These are phyloP conservation scores for Ustilago cynodontis DNA, from an alignment of 1,284 basidiomycete genomes.

Conservation along the genomic window DNA sequence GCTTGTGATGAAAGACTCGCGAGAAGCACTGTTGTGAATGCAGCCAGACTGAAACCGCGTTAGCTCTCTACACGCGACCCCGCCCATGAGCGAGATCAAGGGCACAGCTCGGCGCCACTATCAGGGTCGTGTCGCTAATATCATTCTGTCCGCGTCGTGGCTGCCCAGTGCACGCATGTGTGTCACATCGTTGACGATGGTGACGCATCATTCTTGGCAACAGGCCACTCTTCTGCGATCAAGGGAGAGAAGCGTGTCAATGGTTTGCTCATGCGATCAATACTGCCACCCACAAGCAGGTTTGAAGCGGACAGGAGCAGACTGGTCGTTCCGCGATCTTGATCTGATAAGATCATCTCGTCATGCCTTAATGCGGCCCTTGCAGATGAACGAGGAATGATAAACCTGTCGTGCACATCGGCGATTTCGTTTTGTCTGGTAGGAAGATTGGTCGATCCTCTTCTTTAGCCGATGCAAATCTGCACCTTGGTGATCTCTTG, in stretches of 20 bases:
- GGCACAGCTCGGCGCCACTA: too few species aligned
- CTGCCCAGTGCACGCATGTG: not conserved
- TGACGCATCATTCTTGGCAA: not conserved
- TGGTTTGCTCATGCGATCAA: too few species aligned
- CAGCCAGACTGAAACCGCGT: not conserved
- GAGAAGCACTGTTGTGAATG: not conserved
- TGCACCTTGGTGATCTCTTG: not conserved
- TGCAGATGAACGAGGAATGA: slow-evolving; percentile 2
- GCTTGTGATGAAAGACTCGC: not conserved
- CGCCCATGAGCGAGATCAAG: too few species aligned
- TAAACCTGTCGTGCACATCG: not conserved
- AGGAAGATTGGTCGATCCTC: slow-evolving; percentile 5
- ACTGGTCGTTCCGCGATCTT: not conserved
- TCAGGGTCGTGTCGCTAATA: not conserved
- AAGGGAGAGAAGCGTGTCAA: not conserved
- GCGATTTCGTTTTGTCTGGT: not conserved
- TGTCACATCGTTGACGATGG: not conserved
- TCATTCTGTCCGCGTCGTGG: not conserved
- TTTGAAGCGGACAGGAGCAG: not conserved
- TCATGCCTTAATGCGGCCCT: not conserved
- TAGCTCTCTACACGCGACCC: too few species aligned
- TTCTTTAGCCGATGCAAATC: slow-evolving; percentile 9
- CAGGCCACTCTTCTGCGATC: not conserved
- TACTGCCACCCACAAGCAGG: not conserved
- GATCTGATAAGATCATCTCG: slow-evolving; percentile 28